These are phyloP conservation scores for Hortiboletus campestris DNA, from an alignment of 768 basidiomycete genomes.

Conservation along the genomic window DNA sequence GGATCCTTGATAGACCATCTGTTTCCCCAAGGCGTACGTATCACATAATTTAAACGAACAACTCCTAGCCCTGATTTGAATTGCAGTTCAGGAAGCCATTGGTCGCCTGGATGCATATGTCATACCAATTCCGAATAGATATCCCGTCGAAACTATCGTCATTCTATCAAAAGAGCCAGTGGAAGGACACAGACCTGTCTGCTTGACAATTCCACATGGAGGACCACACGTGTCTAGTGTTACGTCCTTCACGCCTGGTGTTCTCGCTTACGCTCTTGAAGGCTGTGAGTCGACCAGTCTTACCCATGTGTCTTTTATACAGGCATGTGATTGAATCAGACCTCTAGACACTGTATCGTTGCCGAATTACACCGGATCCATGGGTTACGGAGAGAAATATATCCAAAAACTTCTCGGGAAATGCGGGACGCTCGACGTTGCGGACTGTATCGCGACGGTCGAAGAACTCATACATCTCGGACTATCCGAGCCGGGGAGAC, in stretches of 20 bases:
- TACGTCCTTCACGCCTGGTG: slow-evolving; percentile 46
- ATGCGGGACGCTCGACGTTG: slow-evolving; percentile 64
- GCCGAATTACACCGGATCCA: slow-evolving; percentile 67
- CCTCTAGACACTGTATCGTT: slow-evolving; percentile 52
- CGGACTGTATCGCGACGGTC: slow-evolving; percentile 58
- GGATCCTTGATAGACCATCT: slow-evolving; percentile 42
- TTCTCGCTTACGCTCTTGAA: slow-evolving; percentile 50
- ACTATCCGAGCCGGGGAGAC: slow-evolving; percentile 49
- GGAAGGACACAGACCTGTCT: slow-evolving; percentile 36
- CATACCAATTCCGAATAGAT: slow-evolving; percentile 47
- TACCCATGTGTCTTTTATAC: background rate
- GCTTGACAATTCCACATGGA: slow-evolving; percentile 57
- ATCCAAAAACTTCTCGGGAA: slow-evolving; percentile 53
- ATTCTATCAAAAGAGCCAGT: slow-evolving; percentile 33
- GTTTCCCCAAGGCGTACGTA: slow-evolving; percentile 40
- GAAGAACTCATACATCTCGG: slow-evolving; percentile 49
- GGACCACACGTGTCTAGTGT: slow-evolving; percentile 55
- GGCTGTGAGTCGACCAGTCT: slow-evolving; percentile 48
- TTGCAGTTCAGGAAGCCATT: slow-evolving; percentile 44
- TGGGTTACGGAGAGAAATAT: slow-evolving; percentile 64
- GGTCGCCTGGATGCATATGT: slow-evolving; percentile 41
- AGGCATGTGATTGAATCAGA: background rate
- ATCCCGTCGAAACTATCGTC: slow-evolving; percentile 55
- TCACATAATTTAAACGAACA: background rate
- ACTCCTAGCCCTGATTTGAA: background rate